These are phyloP conservation scores for Cryptococcus wingfieldii DNA, from an alignment of 1,284 basidiomycete species.

Conservation along the genomic window DNA sequence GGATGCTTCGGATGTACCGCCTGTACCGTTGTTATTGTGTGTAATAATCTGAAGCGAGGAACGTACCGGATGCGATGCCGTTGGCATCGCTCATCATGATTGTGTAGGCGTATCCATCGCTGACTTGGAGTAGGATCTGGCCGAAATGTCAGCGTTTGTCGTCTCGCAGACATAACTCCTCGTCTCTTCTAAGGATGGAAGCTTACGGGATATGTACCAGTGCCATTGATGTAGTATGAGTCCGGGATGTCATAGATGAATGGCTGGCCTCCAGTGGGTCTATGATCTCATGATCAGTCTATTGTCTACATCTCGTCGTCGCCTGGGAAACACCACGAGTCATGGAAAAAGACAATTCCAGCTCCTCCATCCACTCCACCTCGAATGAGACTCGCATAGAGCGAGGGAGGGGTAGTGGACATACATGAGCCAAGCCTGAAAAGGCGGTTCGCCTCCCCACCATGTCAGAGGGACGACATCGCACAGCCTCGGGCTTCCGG, in stretches of 20 bases:
- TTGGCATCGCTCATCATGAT: constrained; percentile 28
- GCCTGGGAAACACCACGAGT: no score
- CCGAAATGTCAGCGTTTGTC: neutral
- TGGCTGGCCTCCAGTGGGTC: constrained; percentile 26
- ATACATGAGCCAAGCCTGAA: constrained; percentile 27
- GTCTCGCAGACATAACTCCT: no score
- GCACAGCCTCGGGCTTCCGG: constrained; percentile 19
- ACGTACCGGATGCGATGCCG: constrained; percentile 24
- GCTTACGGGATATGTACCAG: constrained; percentile 10
- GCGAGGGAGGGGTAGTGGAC: constrained; percentile 3
- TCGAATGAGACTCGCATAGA: no score
- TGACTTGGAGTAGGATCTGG: constrained; percentile 1
- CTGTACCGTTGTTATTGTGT: constrained; percentile 48
- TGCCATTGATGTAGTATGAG: constrained; percentile 13
- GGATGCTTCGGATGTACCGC: constrained; percentile 52
- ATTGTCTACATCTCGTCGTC: neutral
- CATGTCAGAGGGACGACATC: constrained; percentile 29
- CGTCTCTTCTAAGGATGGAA: no score
- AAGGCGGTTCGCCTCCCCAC: constrained; percentile 22
- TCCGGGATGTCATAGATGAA: constrained; percentile 32
- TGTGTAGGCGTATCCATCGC: constrained; percentile 15
- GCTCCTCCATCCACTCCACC: neutral
- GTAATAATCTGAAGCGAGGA: neutral
- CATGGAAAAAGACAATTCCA: no score
- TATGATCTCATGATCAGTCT: neutral